Base-by-base conservation (phyloP, 768 basidiomycete genomes). In the Tylopilus plumbeoviolaceoides region DNA sequence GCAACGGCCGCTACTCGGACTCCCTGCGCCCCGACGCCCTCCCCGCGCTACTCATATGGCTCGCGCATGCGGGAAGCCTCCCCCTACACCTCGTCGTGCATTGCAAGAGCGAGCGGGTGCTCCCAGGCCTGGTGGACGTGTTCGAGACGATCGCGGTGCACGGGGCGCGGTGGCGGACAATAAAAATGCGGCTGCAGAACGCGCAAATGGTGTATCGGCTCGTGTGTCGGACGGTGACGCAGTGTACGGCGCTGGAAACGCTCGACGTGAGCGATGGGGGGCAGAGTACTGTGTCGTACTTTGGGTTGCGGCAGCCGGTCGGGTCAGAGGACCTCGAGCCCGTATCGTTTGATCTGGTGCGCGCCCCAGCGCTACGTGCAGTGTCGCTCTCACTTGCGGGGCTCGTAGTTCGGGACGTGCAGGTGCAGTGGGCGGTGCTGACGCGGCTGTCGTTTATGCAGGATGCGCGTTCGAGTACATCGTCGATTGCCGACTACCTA, bases 361-460 rank as follows among this genome's bases (percentile, higher is more conserved):
- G 17, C 2, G 43, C 64, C 0, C 63, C 64, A 6, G 54, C 23
- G 23, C 23, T 66, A 9, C 38, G 23, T 6, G 47, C 45, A 1
- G 48, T 66, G 2, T 52, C 53, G 11, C 12, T 66, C 20, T 67
- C 65, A 8, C 58, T 67, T 8, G 51, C 55, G 28, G 53, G 59
- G 7, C 56, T 67, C 23, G 27, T 44, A 7, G 43, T 60, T 12
- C 56, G 45, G 33, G 52, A 65, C 8, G 53, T 67, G 6, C 48
- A 42, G 4, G 56, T 35, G 4, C 40, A 51, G 0, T 67, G 64
- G 64, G 47, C 53, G 7, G 48, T 35, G 38, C 55, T 66, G 44
- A 60, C 65, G 28, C 55, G 50, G 1, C 31, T 67, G 44, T 55
- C 47, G 2, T 65, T 65, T 40, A 67, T 67, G 62, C 57, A 58